Evolutionary conservation across 352 stramenopile species (phyloP), one percentile per base, ranked within the genome.

Genomic region (Phytophthora lateralis): DNA sequence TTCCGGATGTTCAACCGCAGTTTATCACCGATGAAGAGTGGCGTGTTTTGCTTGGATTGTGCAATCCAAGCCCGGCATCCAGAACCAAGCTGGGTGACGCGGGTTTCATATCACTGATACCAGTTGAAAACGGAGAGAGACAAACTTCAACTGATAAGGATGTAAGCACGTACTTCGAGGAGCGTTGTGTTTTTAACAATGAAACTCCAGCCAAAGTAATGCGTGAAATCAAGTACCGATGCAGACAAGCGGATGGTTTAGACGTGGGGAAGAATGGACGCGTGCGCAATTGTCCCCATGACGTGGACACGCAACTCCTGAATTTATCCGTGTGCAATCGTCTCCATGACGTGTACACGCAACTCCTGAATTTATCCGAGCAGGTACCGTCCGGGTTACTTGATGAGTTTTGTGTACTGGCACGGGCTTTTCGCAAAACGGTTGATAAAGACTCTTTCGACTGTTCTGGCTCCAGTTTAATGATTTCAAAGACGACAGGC

Each of bases 281-380:
- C n/a, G n/a, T 54, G 11, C 24, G 39, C 24, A 11, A 15, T 53
- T 29, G 46, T 4, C 30, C 43, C 2, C 26, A 30, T 24, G 32
- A 43, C 24, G 17, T 55, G 14, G 35, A 55, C 30, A 14, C 3
- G 15, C 46, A 54, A 29, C 15, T 34, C 4, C 6, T 17, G 17
- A n/a, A n/a, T n/a, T n/a, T n/a, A n/a, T n/a, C n/a, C 17, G n/a
- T 53, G 11, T 32, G 38, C 21, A 11, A 14, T 53, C 45, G 46
- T 4, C 30, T 53, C 2, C 26, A 29, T 24, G 32, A 43, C 21
- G 17, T 55, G 14, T 44, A 55, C 29, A 12, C 3, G 15, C 46
- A 53, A 29, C 15, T 34, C 4, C 8, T 17, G 17, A 24, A 10
- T 24, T 34, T 37, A 34, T 21, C 44, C 4, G 35, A 42, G 7